Percentiles rank a stretch among this genome's conserved stretches.
Conservation (phyloP, 2,329 filamentous ascomycete species). For the Phialophora expanda region DNA sequence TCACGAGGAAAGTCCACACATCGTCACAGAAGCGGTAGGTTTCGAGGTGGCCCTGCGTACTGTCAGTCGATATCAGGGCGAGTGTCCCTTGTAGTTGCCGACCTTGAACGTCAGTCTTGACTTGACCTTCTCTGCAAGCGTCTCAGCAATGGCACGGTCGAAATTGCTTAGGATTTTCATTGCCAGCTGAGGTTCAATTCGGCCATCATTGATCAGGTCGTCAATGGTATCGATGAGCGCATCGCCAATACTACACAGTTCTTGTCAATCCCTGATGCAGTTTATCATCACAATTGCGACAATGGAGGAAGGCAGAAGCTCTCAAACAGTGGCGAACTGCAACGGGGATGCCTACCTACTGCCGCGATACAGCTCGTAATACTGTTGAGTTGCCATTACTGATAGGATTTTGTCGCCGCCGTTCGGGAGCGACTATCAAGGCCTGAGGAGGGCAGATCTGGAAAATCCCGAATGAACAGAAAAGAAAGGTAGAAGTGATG, state of each 20-base stretch:
- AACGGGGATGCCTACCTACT: conserved; percentile 75
- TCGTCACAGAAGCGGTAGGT: conserved; percentile 99
- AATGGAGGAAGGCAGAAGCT: background rate
- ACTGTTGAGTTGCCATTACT: conserved; percentile 51
- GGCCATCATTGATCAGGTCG: conserved; percentile 89
- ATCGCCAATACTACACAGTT: conserved; percentile 75
- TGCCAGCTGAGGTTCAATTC: conserved; percentile 95
- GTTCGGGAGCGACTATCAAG: background rate
- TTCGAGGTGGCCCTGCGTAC: conserved; percentile 81
- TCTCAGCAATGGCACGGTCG: conserved; percentile 89
- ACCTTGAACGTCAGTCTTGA: conserved; percentile 94
- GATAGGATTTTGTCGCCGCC: background rate
- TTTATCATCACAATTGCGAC: background rate
- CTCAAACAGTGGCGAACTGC: conserved; percentile 6
- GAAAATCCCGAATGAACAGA: background rate
- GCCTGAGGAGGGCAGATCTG: background rate
- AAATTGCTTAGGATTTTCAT: conserved; percentile 99
- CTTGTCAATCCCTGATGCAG: conserved; percentile 33
- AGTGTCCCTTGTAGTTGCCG: background rate
- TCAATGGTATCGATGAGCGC: conserved; percentile 96
- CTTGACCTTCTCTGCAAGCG: conserved; percentile 90
- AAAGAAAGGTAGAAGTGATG: background rate
- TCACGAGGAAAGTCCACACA: conserved; percentile 99
- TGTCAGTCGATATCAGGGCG: conserved; percentile 10
- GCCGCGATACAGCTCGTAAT: conserved; percentile 96